Evolutionary conservation across 2,329 filamentous ascomycete species (phyloP).

Genomic region (Chaetomium globosum): DNA sequence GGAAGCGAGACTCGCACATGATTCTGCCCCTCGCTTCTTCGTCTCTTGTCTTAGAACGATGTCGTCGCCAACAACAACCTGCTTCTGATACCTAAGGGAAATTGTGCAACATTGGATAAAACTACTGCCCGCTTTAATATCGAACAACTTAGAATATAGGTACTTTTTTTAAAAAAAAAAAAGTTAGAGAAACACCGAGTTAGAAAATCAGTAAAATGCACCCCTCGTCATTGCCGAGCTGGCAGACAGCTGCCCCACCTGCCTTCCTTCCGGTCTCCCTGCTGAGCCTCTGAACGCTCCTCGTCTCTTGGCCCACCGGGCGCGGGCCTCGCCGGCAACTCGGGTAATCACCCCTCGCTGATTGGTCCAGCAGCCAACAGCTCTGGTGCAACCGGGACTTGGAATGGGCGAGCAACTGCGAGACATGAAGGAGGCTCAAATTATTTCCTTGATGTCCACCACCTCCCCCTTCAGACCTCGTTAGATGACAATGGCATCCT

Average conservation of each 20-base stretch:
- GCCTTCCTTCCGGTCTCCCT: background rate
- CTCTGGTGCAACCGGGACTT: conserved; percentile 29
- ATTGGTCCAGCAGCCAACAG: conserved; percentile 35
- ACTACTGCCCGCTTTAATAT: background rate
- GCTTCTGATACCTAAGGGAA: background rate
- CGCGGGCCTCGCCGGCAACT: conserved; percentile 39
- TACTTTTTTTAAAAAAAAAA: background rate
- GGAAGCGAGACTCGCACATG: background rate
- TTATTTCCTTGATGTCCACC: conserved; percentile 35
- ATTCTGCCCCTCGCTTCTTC: background rate
- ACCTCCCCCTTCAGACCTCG: conserved; percentile 38
- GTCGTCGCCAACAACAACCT: background rate
- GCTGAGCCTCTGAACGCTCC: background rate
- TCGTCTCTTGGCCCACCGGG: conserved; percentile 16
- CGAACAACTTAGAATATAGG: background rate
- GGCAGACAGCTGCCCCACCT: conserved; percentile 22
- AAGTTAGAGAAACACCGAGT: background rate
- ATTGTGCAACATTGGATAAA: background rate
- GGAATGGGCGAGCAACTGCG: conserved; percentile 28
- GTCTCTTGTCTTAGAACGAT: background rate
- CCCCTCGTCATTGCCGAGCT: background rate
- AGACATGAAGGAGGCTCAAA: conserved; percentile 32
- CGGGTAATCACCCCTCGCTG: conserved; percentile 39
- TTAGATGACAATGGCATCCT: conserved; percentile 57
- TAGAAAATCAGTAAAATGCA: background rate